phyloP scores from a whole-genome alignment of 2,329 filamentous ascomycete genomes.

The Colletotrichum eremochloae region DNA sequence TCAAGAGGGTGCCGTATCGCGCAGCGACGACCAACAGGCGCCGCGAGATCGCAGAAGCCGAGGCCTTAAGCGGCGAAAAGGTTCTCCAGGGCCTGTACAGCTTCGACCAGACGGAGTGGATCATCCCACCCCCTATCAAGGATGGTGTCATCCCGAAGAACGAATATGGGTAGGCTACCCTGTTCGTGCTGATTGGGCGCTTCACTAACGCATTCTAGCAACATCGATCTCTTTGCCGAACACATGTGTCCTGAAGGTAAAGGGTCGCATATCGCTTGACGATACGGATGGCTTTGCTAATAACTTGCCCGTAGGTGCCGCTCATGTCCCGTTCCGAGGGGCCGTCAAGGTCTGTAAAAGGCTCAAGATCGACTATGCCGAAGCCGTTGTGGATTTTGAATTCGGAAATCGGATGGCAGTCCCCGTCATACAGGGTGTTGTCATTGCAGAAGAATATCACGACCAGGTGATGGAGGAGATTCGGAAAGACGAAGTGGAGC shows the following conservation, averaged over 20 bases:
- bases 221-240: slow-evolving; percentile 94
- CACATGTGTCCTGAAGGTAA: slow-evolving; percentile 83
- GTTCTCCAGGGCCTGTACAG: slow-evolving; percentile 89
- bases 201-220: slow-evolving; percentile 56
- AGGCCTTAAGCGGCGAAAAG: slow-evolving; percentile 84
- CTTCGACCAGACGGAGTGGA: slow-evolving; percentile 91
- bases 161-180: slow-evolving; percentile 73
- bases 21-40: slow-evolving; percentile 90
- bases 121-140: slow-evolving; percentile 88
- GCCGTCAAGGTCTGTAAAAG: slow-evolving; percentile 85
- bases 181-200: not conserved
- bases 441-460: slow-evolving; percentile 85
- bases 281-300: slow-evolving; percentile 50
- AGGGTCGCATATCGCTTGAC: slow-evolving; percentile 26
- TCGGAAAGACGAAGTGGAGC: slow-evolving; percentile 81
- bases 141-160: slow-evolving; percentile 94
- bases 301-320: slow-evolving; percentile 68
- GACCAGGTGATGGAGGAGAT: slow-evolving; percentile 82
- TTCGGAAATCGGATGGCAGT: slow-evolving; percentile 96
- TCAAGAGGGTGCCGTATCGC: slow-evolving; percentile 91
- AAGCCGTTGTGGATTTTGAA: slow-evolving; percentile 96
- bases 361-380: slow-evolving; percentile 88
- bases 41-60: slow-evolving; percentile 88
- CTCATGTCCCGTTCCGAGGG: slow-evolving; percentile 85
- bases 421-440: slow-evolving; percentile 90